phyloP scores from a whole-genome alignment of 768 basidiomycete species.

The Udeniomyces megalosporus region DNA sequence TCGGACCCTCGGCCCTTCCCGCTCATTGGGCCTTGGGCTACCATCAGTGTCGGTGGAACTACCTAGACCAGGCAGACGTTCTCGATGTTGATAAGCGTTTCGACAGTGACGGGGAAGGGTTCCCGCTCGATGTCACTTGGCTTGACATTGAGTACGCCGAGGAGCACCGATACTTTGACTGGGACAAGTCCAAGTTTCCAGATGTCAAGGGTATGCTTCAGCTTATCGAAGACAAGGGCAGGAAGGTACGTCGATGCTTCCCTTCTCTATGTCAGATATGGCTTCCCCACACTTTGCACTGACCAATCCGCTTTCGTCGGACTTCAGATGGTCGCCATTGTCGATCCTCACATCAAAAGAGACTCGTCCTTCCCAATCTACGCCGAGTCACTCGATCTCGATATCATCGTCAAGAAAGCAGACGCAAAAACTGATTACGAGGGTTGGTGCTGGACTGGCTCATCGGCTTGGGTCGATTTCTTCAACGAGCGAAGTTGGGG shows the following conservation, averaged over 20 bases:
- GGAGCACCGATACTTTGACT: conserved; percentile 93
- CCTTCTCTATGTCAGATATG: not conserved
- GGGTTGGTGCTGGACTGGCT: conserved; percentile 98
- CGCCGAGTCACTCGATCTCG: conserved; percentile 64
- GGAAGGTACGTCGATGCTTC: conserved; percentile 46
- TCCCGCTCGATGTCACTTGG: conserved; percentile 94
- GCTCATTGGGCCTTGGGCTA: conserved; percentile 82
- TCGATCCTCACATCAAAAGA: conserved; percentile 92
- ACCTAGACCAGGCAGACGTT: conserved; percentile 75
- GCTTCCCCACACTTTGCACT: too few relatives aligned
- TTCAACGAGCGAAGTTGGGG: conserved; percentile 80
- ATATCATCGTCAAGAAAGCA: conserved; percentile 56
- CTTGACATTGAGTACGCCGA: conserved; percentile 90
- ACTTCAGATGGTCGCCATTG: conserved; percentile 81
- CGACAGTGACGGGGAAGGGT: conserved; percentile 52
- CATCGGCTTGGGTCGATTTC: conserved; percentile 91
- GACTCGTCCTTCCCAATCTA: conserved; percentile 63
- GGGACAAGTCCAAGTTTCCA: conserved; percentile 83
- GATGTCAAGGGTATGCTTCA: conserved; percentile 87
- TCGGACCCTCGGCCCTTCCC: conserved; percentile 74
- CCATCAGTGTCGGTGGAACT: conserved; percentile 98
- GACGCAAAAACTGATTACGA: conserved; percentile 69
- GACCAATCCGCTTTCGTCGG: not conserved
- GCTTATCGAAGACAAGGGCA: conserved; percentile 63
- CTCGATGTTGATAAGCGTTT: conserved; percentile 69